These are phyloP conservation scores for Acanthamoeba triangularis DNA, from an alignment of 208 protist genomes.

Conservation along the genomic window DNA sequence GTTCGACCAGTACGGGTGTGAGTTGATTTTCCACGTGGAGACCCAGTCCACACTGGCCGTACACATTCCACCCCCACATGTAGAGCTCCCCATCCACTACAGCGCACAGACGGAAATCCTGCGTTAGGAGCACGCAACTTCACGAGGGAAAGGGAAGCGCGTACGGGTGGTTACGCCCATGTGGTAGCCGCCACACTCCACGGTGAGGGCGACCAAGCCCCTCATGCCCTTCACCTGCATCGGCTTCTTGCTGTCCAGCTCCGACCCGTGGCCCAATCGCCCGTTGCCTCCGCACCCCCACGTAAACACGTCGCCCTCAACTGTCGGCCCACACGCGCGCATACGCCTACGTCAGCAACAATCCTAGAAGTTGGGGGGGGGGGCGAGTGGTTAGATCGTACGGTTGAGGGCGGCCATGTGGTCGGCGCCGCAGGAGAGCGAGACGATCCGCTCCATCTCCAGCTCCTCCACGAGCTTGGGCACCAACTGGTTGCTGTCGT, in stretches of 20 bases:
- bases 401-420: slow-evolving; percentile 28
- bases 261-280: slow-evolving; percentile 36
- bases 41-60: slow-evolving; percentile 55
- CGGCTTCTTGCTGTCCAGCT: slow-evolving; percentile 46
- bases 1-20: background rate
- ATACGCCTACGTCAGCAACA: background rate
- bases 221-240: slow-evolving; percentile 1
- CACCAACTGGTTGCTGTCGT: slow-evolving; percentile 52
- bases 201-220: background rate
- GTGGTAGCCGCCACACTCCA: slow-evolving; percentile 65
- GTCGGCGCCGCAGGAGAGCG: slow-evolving; percentile 17
- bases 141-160: background rate
- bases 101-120: too few species aligned
- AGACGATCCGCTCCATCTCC: background rate
- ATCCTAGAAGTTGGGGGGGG: too few species aligned
- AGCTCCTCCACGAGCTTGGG: slow-evolving; percentile 27
- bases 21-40: slow-evolving; percentile 29
- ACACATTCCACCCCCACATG: slow-evolving; percentile 64
- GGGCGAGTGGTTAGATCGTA: background rate
- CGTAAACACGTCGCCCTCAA: slow-evolving; percentile 26
- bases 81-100: slow-evolving; percentile 57
- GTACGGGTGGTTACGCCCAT: slow-evolving; percentile 12
- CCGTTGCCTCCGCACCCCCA: slow-evolving; percentile 69
- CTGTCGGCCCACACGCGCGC: background rate
- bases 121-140: background rate